Percentiles rank a stretch among this genome's conserved stretches.
phyloP scores from a whole-genome alignment of 495 filamentous ascomycete genomes.

The Monascus purpureus region DNA sequence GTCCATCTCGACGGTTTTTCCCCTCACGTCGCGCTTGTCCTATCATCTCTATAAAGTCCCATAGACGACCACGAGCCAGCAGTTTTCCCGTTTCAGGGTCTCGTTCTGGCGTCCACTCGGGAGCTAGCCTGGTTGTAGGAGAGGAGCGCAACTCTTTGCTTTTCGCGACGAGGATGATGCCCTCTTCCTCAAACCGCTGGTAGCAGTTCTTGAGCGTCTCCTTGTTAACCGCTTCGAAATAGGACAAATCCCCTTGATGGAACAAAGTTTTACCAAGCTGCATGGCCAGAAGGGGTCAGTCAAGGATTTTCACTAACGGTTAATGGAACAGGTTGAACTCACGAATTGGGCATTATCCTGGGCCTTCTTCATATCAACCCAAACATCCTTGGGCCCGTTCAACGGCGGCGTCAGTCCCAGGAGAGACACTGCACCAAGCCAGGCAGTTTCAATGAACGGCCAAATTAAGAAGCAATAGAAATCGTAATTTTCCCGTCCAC shows the following conservation, averaged over 20 bases:
- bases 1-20: slow-evolving; percentile 88
- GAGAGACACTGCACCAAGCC: slow-evolving; percentile 78
- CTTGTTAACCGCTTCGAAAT: slow-evolving; percentile 97
- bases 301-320: neutral
- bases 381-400: slow-evolving; percentile 44
- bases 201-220: slow-evolving; percentile 91
- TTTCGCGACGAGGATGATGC: slow-evolving; percentile 62
- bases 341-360: slow-evolving; percentile 77
- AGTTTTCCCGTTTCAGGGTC: slow-evolving; percentile 47
- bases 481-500: slow-evolving; percentile 84
- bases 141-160: slow-evolving; percentile 40
- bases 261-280: slow-evolving; percentile 93
- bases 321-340: slow-evolving; percentile 11
- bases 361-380: slow-evolving; percentile 63
- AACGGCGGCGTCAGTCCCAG: slow-evolving; percentile 70
- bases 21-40: slow-evolving; percentile 73
- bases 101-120: slow-evolving; percentile 64
- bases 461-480: slow-evolving; percentile 98
- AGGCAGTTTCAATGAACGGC: slow-evolving; percentile 90
- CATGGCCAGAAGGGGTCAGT: slow-evolving; percentile 9
- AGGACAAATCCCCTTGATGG: slow-evolving; percentile 90
- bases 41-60: slow-evolving; percentile 84
- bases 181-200: slow-evolving; percentile 77
- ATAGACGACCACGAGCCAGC: slow-evolving; percentile 55
- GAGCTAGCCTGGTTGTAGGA: slow-evolving; percentile 49